phyloP scores from a whole-genome alignment of 1,139 yeast species.

The Yamadazyma jaroonii region DNA sequence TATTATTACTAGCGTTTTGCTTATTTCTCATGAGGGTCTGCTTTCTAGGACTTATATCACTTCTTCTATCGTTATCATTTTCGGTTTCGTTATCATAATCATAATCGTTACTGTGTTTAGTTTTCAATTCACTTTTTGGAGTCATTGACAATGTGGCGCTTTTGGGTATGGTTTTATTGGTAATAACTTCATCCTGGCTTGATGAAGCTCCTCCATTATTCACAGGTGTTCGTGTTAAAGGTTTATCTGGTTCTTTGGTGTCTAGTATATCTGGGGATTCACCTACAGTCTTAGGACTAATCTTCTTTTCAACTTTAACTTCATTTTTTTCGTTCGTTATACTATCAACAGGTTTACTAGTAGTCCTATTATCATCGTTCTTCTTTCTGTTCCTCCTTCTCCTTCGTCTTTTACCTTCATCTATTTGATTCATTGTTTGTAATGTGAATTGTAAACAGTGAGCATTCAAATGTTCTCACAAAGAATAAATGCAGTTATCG shows the following conservation, averaged over 20 bases:
- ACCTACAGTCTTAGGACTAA: too few species aligned
- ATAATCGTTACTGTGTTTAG: background rate
- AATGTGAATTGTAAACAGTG: too few species aligned
- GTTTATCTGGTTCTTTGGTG: background rate
- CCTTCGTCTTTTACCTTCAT: background rate
- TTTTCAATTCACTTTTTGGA: background rate
- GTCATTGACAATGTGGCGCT: background rate
- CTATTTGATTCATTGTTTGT: background rate
- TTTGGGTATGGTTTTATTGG: too few species aligned
- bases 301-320: background rate
- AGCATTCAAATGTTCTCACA: too few species aligned
- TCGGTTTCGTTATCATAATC: background rate
- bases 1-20: slow-evolving; percentile 24
- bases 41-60: slow-evolving; percentile 35
- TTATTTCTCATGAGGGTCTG: slow-evolving; percentile 41
- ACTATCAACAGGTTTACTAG: background rate
- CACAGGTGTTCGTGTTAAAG: too few species aligned
- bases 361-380: background rate
- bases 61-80: background rate
- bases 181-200: too few species aligned
- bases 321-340: background rate
- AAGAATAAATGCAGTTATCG: too few species aligned
- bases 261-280: too few species aligned
- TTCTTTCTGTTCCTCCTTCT: background rate
- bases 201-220: too few species aligned